Conservation (phyloP, 2,329 filamentous ascomycete species). For the Ploettnerulaceae sp. region DNA sequence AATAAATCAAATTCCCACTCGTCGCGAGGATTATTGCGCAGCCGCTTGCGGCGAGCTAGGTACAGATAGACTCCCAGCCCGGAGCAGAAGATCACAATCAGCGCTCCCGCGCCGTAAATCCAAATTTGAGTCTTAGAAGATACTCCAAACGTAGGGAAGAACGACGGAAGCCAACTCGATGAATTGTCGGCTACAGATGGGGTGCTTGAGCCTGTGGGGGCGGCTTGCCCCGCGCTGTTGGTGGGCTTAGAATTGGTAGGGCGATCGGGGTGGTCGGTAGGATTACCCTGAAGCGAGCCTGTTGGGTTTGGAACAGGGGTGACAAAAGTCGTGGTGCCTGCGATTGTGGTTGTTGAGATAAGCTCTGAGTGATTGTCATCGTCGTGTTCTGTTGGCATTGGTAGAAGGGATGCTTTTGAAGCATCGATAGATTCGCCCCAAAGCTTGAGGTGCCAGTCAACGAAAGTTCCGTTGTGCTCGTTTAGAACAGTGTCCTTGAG, state of each 20-base stretch:
- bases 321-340: constrained; percentile 40
- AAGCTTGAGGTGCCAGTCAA: constrained; percentile 89
- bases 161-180: constrained; percentile 66
- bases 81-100: constrained; percentile 79
- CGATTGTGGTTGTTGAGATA: constrained; percentile 58
- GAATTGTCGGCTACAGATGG: constrained; percentile 27
- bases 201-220: constrained; percentile 28
- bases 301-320: constrained; percentile 44
- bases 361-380: constrained; percentile 73
- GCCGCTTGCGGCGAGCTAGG: constrained; percentile 70
- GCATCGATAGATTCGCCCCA: constrained; percentile 87
- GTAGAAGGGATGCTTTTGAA: constrained; percentile 65
- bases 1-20: constrained; percentile 94
- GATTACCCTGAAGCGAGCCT: constrained; percentile 37
- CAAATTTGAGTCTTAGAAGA: constrained; percentile 84
- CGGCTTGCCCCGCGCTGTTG: constrained; percentile 25
- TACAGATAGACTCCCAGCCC: constrained; percentile 79
- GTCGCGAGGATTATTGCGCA: constrained; percentile 69
- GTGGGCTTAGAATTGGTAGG: constrained; percentile 43
- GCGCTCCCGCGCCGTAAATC: constrained; percentile 83
- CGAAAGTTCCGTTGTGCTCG: constrained; percentile 68
- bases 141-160: constrained; percentile 85
- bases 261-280: constrained; percentile 61
- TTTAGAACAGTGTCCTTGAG: constrained; percentile 83
- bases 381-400: constrained; percentile 77